Base-by-base conservation (phyloP, 257 asterid genomes). In the Thymus mandschuricus region DNA sequence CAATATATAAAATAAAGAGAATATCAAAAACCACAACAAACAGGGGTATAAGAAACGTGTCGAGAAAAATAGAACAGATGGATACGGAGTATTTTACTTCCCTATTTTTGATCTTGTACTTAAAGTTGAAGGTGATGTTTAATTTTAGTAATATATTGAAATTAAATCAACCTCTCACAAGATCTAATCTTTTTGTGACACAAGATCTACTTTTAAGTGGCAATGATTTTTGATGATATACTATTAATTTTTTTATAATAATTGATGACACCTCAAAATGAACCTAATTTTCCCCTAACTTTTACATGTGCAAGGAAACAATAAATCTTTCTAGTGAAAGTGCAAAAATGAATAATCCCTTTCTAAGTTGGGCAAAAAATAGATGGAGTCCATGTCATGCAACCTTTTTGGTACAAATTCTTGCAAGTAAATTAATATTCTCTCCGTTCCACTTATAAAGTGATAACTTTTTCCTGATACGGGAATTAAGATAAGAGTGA, bases 231-330 rank as follows among this genome's bases (percentile, higher is more conserved):
- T 11, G 12, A 10, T 28, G 34, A 8, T 40, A 35, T 21, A 21
- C 21, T 21, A 21, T 21, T 21, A 21, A 21, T 21, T 21, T 21
- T 21, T 21, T 21, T 21, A 40, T 12, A 1, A 3, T 63, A 7
- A 62, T 12, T 12, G 12, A 64, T 46, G 70, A 46, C 58, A 21
- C 58, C 30, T 58, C 30, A 35, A 64, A 13, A 65, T 7, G 31
- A 29, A 65, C 58, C 58, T 30, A 65, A 64, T 30, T 64, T 30
- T 13, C 44, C 69, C 57, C 70, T 30, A 64, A 64, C 69, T 64
- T 44, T 64, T 30, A 28, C 41, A 28, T 2, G 28, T 64, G 43
- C 29, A 28, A 28, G 55, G 29, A 64, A 64, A 28, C 56, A 6
- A 40, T 5, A 29, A 64, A 2, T 28, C 69, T 64, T 64, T 46